Evolutionary conservation across 2,329 filamentous ascomycete genomes (phyloP).

Genomic region (Rugonectria rugulosa): DNA sequence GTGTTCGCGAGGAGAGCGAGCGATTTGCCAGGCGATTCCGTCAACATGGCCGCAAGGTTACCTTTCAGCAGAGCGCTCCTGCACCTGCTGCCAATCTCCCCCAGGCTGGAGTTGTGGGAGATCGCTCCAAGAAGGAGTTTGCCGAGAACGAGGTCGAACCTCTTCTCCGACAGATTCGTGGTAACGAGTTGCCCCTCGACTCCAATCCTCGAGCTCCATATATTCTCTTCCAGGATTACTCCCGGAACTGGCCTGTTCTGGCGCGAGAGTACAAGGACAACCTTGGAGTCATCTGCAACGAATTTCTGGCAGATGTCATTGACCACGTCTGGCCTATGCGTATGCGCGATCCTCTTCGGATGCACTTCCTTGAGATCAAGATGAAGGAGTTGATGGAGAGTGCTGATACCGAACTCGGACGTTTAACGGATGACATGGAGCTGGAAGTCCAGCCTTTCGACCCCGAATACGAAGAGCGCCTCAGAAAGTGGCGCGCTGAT

Average conservation of each 20-base stretch:
- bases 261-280: slow-evolving; percentile 64
- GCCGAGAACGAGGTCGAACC: slow-evolving; percentile 57
- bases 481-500: slow-evolving; percentile 55
- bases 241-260: slow-evolving; percentile 59
- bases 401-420: slow-evolving; percentile 55
- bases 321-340: slow-evolving; percentile 58
- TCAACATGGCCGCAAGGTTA: slow-evolving; percentile 58
- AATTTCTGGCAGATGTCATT: slow-evolving; percentile 60
- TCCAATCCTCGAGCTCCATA: slow-evolving; percentile 61
- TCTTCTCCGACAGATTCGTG: slow-evolving; percentile 58
- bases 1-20: slow-evolving; percentile 60
- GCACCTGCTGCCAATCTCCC: slow-evolving; percentile 37
- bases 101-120: slow-evolving; percentile 41
- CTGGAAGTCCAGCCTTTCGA: slow-evolving; percentile 62
- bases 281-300: slow-evolving; percentile 60
- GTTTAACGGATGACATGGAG: slow-evolving; percentile 58
- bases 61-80: slow-evolving; percentile 45
- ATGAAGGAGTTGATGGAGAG: slow-evolving; percentile 56
- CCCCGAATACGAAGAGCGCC: slow-evolving; percentile 60
- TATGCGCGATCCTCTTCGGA: slow-evolving; percentile 59
- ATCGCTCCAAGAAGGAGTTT: slow-evolving; percentile 56
- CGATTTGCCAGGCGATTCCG: slow-evolving; percentile 57
- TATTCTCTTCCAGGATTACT: slow-evolving; percentile 62
- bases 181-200: slow-evolving; percentile 61
- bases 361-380: slow-evolving; percentile 57